Base-by-base conservation (phyloP, 306 rosid genomes). In the Hippophae tibetana region DNA sequence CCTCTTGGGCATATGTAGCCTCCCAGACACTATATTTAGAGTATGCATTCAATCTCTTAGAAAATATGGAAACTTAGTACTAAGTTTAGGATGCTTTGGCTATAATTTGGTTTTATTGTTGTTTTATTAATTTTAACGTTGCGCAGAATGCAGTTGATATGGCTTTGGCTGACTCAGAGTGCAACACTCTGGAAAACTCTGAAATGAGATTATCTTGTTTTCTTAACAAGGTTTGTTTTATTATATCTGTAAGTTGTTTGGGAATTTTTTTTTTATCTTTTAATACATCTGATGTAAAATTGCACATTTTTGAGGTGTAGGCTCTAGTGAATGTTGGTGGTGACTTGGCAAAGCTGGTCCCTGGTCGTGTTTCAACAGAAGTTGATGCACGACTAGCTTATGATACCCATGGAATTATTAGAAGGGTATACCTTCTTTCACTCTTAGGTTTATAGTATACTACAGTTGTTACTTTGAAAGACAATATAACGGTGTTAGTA, bases 341-440 rank as follows among this genome's bases (percentile, higher is more conserved):
- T 72, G 81, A 87, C 64, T 58, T 90, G 87, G 81, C 83, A 62
- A 90, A 85, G 52, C 77, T 85, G 44, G 98, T 90, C 26, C 98
- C 98, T 48, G 98, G 98, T 41, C 92, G 96, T 13, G 96, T 90
- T 79, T 90, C 98, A 1, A 90, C 98, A 0, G 98, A 90, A 74
- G 98, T 90, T 71, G 98, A 90, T 79, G 84, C 96, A 0, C 96
- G 95, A 13, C 92, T 90, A 78, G 95, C 96, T 52, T 90, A 90
- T 42, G 95, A 90, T 72, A 85, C 89, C 0, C 92, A 79, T 71
- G 92, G 86, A 54, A 90, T 90, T 67, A 81, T 87, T 31, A 79
- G 86, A 56, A 90, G 85, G 95, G 98, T 90, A 70, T 31, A 40
- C n/a, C 6, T 45, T 59, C 63, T 23, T 10, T 31, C 38, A 31